Percentiles rank a stretch among this genome's conserved stretches.
phyloP scores from a whole-genome alignment of 352 stramenopile genomes.

The Phytopythium cucurbitacearum region DNA sequence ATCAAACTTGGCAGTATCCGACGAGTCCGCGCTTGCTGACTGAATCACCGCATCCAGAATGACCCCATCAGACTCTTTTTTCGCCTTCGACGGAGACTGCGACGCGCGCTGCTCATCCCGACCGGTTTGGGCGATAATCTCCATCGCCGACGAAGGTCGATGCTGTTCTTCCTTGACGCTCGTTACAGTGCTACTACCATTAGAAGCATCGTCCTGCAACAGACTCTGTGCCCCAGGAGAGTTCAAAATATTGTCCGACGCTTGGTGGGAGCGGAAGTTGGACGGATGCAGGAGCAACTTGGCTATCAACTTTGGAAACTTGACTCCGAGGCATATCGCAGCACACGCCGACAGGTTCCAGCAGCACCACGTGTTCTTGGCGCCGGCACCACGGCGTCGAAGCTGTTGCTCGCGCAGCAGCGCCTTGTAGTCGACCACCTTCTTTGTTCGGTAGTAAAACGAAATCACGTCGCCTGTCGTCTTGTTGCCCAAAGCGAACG shows the following conservation, averaged over 20 bases:
- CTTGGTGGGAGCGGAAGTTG: constrained; percentile 85
- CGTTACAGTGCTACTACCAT: background rate
- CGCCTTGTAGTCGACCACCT: constrained; percentile 96
- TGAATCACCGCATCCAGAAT: constrained; percentile 18
- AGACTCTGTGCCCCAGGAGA: constrained; percentile 61
- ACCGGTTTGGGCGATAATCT: background rate
- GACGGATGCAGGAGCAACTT: constrained; percentile 70
- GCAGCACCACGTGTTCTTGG: constrained; percentile 89
- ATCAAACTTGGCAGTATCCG: constrained; percentile 33
- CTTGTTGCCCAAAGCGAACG: constrained; percentile 93
- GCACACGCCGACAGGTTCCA: constrained; percentile 83
- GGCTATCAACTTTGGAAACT: constrained; percentile 63
- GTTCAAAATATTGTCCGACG: constrained; percentile 82
- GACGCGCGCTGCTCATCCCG: constrained; percentile 4
- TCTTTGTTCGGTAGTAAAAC: constrained; percentile 99
- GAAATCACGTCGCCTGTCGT: constrained; percentile 94
- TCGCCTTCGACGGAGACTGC: background rate
- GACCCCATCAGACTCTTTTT: background rate
- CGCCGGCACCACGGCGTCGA: constrained; percentile 67
- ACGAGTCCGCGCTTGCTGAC: constrained; percentile 18
- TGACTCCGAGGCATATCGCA: constrained; percentile 78
- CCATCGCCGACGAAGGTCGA: constrained; percentile 11
- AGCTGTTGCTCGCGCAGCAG: constrained; percentile 88
- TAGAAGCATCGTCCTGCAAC: constrained; percentile 10
- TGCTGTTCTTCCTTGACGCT: background rate